phyloP scores from a whole-genome alignment of 176 grass and related monocot species.

The Bonia amplexicaulis region DNA sequence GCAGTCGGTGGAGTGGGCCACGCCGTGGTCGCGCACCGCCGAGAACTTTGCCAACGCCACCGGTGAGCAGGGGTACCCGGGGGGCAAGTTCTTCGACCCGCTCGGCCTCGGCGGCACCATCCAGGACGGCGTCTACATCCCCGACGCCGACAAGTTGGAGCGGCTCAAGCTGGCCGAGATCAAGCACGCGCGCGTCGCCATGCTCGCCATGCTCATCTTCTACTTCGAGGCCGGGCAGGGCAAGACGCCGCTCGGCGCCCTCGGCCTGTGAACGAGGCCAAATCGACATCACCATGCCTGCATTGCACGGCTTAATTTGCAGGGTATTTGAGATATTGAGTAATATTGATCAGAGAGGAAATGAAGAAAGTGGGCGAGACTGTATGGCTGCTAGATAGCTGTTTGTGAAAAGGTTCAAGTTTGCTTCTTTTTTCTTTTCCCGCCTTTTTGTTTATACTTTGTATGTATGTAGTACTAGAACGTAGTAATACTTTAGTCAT shows the following conservation, averaged over 20 bases:
- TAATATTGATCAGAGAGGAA: too few relatives aligned
- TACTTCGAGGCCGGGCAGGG: constrained; percentile 99
- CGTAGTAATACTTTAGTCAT: too few relatives aligned
- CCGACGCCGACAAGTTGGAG: constrained; percentile 79
- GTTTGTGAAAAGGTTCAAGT: too few relatives aligned
- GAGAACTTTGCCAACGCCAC: constrained; percentile 95
- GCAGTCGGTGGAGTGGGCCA: constrained; percentile 88
- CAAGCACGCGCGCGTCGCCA: constrained; percentile 89
- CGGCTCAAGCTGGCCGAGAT: constrained; percentile 94
- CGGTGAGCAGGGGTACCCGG: constrained; percentile 87
- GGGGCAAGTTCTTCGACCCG: constrained; percentile 98
- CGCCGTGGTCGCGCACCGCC: constrained; percentile 84
- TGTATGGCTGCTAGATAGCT: too few relatives aligned
- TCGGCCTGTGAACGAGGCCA: constrained; percentile 55
- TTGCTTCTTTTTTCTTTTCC: too few relatives aligned
- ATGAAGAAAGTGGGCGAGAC: not conserved
- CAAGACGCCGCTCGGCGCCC: constrained; percentile 86
- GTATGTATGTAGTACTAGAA: too few relatives aligned
- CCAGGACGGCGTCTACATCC: constrained; percentile 65
- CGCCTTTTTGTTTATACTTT: too few relatives aligned
- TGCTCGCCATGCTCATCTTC: constrained; percentile 98
- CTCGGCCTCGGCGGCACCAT: constrained; percentile 58
- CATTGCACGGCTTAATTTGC: not conserved
- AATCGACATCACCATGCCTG: too few relatives aligned
- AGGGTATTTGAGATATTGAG: not conserved